Conservation (phyloP, 352 stramenopile species). For the Phytophthora colocasiae region DNA sequence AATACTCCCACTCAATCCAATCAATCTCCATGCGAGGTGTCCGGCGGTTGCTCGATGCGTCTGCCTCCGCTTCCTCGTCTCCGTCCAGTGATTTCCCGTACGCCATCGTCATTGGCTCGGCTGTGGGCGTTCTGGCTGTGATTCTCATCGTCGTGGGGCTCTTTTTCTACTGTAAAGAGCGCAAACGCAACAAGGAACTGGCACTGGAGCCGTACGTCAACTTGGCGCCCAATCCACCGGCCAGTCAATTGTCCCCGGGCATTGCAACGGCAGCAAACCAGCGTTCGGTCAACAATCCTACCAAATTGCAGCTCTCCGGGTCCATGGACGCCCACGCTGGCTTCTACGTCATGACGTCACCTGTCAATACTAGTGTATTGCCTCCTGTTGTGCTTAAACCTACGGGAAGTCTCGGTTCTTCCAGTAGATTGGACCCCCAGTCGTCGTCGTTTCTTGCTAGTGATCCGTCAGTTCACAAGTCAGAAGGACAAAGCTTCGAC, state of each 20-base stretch:
- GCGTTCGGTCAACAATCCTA: constrained; percentile 1
- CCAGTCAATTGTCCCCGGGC: constrained; percentile 32
- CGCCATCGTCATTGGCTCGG: constrained; percentile 35
- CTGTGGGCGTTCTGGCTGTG: constrained; percentile 38
- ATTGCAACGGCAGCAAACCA: constrained; percentile 33
- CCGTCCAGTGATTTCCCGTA: constrained; percentile 33
- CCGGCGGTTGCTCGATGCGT: constrained; percentile 5
- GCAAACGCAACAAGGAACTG: constrained; percentile 36
- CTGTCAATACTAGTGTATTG: constrained; percentile 8
- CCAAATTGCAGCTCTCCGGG: constrained; percentile 11
- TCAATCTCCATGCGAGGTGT: neutral
- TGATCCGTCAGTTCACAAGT: constrained; percentile 17
- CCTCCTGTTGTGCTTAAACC: constrained; percentile 24
- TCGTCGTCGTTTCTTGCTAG: constrained; percentile 15
- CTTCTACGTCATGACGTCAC: constrained; percentile 48
- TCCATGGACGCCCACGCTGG: constrained; percentile 23
- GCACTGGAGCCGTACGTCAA: constrained; percentile 44
- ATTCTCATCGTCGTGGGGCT: constrained; percentile 35
- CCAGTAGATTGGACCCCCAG: constrained; percentile 7
- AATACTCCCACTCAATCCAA: neutral
- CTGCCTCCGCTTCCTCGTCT: neutral
- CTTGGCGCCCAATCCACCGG: constrained; percentile 30
- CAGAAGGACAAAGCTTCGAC: constrained; percentile 7
- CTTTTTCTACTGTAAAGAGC: constrained; percentile 34
- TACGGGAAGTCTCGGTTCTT: constrained; percentile 10